These are phyloP conservation scores for Phytopythium litorale DNA, from an alignment of 352 stramenopile genomes.

Conservation along the genomic window DNA sequence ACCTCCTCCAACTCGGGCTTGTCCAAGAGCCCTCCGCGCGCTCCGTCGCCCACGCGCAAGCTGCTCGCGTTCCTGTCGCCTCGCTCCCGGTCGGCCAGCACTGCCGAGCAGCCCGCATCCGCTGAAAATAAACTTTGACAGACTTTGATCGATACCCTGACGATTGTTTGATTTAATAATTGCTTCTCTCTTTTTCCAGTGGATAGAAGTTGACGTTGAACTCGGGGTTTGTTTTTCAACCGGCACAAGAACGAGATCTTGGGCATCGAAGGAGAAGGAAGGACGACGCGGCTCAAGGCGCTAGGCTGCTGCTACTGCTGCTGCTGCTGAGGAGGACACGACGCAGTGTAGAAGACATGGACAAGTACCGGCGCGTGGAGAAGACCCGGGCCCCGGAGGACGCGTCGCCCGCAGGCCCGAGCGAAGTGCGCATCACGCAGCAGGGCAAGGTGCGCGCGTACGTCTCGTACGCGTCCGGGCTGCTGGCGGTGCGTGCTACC, in stretches of 20 bases:
- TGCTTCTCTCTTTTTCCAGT: neutral
- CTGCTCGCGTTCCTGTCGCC: constrained; percentile 5
- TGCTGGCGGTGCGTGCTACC: constrained; percentile 46
- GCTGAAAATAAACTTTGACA: constrained; percentile 6
- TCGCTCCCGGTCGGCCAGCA: neutral
- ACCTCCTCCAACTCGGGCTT: neutral
- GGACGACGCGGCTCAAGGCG: no score
- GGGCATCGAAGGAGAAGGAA: no score
- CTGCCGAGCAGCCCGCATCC: neutral
- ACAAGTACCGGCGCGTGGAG: constrained; percentile 83
- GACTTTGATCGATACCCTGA: neutral
- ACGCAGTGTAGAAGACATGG: constrained; percentile 26
- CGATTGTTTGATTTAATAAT: neutral
- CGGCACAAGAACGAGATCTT: no score
- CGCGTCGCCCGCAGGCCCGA: constrained; percentile 35
- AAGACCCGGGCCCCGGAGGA: constrained; percentile 53
- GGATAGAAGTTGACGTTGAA: neutral
- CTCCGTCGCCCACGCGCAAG: constrained; percentile 3
- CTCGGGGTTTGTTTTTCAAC: neutral
- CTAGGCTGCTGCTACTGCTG: no score
- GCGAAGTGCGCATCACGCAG: constrained; percentile 84
- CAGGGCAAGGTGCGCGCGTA: constrained; percentile 79
- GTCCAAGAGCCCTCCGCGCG: neutral
- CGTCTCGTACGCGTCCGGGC: constrained; percentile 72
- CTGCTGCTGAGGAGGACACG: no score